Evolutionary conservation across 2,329 filamentous ascomycete species (phyloP).

Genomic region (Sporothrix globosa): DNA sequence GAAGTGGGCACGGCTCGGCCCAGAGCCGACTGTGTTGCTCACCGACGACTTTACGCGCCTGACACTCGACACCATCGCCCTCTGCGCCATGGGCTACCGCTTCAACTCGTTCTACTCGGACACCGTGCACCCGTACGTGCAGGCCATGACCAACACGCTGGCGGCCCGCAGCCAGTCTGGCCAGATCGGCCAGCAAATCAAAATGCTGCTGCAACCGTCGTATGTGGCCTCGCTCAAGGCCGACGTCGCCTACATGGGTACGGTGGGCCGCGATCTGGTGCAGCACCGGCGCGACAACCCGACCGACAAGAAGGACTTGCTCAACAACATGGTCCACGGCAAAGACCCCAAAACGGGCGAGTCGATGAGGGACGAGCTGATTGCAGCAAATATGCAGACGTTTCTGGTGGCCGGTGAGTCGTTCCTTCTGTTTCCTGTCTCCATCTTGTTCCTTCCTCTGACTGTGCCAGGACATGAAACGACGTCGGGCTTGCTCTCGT

Average conservation of each 20-base stretch:
- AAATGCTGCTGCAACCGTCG: conserved; percentile 30
- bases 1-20: conserved; percentile 69
- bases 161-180: conserved; percentile 43
- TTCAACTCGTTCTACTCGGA: conserved; percentile 68
- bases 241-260: conserved; percentile 31
- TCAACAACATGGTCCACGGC: conserved; percentile 70
- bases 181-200: conserved; percentile 31
- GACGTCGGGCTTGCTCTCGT: conserved; percentile 56
- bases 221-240: conserved; percentile 30
- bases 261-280: conserved; percentile 32
- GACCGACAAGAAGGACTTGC: conserved; percentile 62
- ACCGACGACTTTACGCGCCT: conserved; percentile 67
- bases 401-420: conserved; percentile 15
- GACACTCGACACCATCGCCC: conserved; percentile 64
- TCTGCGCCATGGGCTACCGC: conserved; percentile 61
- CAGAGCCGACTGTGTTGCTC: conserved; percentile 58
- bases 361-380: conserved; percentile 69
- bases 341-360: conserved; percentile 69
- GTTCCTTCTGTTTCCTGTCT: background rate
- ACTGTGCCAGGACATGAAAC: conserved; percentile 55
- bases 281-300: conserved; percentile 43
- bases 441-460: background rate
- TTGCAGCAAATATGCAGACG: conserved; percentile 50
- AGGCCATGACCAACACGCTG: conserved; percentile 59
- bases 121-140: conserved; percentile 69